A percentile compares a stretch with the other conserved stretches of the same genome.
phyloP scores from a whole-genome alignment of 2,329 filamentous ascomycete genomes.

The Stagonosporopsis vannaccii region DNA sequence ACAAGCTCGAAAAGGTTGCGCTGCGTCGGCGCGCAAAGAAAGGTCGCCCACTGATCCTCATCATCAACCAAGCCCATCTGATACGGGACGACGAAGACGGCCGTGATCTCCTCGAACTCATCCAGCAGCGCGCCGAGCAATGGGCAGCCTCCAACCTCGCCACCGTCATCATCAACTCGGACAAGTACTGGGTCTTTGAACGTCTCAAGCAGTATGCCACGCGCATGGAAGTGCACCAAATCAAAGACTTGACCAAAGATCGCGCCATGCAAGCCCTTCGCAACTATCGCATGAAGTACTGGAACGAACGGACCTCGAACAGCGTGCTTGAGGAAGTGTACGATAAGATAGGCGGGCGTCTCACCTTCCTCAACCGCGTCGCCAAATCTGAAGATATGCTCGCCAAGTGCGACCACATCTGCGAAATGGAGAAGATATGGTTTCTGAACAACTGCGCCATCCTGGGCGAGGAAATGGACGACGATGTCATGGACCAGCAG shows the following conservation, averaged over 20 bases:
- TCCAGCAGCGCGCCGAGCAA: slow-evolving; percentile 94
- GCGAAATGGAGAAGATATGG: slow-evolving; percentile 76
- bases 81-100: slow-evolving; percentile 91
- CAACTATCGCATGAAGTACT: slow-evolving; percentile 83
- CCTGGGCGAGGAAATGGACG: slow-evolving; percentile 80
- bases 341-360: slow-evolving; percentile 81
- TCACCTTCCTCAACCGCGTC: slow-evolving; percentile 87
- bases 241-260: slow-evolving; percentile 80
- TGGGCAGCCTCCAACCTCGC: slow-evolving; percentile 94
- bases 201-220: slow-evolving; percentile 90
- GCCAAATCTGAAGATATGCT: slow-evolving; percentile 88
- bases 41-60: slow-evolving; percentile 80
- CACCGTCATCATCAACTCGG: slow-evolving; percentile 92
- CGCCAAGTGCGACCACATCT: slow-evolving; percentile 75
- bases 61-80: slow-evolving; percentile 93
- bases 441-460: slow-evolving; percentile 81
- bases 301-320: slow-evolving; percentile 64
- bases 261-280: slow-evolving; percentile 79
- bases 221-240: slow-evolving; percentile 90
- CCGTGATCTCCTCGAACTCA: slow-evolving; percentile 88
- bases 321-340: slow-evolving; percentile 79
- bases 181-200: slow-evolving; percentile 99
- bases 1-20: slow-evolving; percentile 97
- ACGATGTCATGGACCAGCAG: slow-evolving; percentile 98
- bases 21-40: slow-evolving; percentile 69